Conservation (phyloP, 345 rosid genomes). For the Citrus inodora region DNA sequence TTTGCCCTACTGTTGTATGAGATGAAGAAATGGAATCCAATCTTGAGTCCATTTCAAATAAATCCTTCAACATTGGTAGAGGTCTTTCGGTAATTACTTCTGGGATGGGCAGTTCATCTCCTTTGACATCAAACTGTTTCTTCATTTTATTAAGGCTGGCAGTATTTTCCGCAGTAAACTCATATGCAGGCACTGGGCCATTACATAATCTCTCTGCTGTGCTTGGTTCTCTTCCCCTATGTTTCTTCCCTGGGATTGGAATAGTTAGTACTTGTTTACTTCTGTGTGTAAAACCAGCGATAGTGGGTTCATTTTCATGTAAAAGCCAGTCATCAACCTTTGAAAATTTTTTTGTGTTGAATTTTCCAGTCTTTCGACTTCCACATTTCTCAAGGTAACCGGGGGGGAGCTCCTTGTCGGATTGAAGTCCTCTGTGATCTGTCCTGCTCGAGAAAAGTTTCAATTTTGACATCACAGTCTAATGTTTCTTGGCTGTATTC, state of each 20-base stretch:
- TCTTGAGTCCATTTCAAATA: constrained; percentile 37
- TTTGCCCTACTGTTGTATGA: constrained; percentile 27
- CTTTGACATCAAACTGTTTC: constrained; percentile 10
- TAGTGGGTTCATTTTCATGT: constrained; percentile 25
- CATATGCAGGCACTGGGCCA: constrained; percentile 3
- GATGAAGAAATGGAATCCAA: constrained; percentile 18
- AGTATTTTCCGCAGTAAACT: constrained; percentile 13
- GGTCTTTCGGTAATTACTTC: constrained; percentile 29
- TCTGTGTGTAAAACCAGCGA: constrained; percentile 21
- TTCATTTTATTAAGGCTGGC: constrained; percentile 10
- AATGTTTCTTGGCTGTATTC: constrained; percentile 55
- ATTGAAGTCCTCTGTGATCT: constrained; percentile 6
- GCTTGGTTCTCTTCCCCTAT: constrained; percentile 14
- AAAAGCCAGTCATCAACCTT: constrained; percentile 50
- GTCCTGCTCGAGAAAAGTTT: constrained; percentile 28
- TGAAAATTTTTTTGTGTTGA: constrained; percentile 24
- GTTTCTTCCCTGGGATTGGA: constrained; percentile 31
- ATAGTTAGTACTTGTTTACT: constrained; percentile 33
- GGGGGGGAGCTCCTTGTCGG: constrained; percentile 12
- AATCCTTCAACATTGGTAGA: constrained; percentile 32
- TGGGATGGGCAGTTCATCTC: constrained; percentile 19
- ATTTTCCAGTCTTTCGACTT: constrained; percentile 8
- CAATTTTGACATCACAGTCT: constrained; percentile 48
- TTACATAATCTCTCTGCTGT: constrained; percentile 3
- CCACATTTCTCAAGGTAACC: constrained; percentile 17